phyloP scores from a whole-genome alignment of 164 flowering plant species.

The Vitis riparia region DNA sequence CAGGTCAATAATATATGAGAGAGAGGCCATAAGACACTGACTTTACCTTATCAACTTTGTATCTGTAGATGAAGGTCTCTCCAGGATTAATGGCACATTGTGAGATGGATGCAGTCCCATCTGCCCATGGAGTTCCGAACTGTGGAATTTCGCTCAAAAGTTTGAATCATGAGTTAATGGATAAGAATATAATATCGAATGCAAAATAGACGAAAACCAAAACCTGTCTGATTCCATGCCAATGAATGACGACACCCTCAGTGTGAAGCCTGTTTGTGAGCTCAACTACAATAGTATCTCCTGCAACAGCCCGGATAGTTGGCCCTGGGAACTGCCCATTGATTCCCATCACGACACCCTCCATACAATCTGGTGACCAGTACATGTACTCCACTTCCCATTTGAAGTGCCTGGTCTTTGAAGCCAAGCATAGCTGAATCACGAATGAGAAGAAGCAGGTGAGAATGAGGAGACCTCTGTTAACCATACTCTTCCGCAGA shows the following conservation, averaged over 20 bases:
- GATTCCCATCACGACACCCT: slow-evolving; percentile 65
- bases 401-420: slow-evolving; percentile 48
- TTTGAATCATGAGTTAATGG: not conserved
- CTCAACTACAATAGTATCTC: slow-evolving; percentile 71
- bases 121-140: slow-evolving; percentile 93
- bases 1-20: not conserved
- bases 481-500: no score
- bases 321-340: slow-evolving; percentile 96
- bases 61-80: slow-evolving; percentile 72
- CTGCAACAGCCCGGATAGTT: slow-evolving; percentile 65
- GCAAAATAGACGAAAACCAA: not conserved
- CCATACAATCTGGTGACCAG: slow-evolving; percentile 77
- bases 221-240: slow-evolving; percentile 96
- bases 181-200: no score
- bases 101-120: slow-evolving; percentile 85
- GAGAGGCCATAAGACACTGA: no score
- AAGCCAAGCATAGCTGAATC: slow-evolving; percentile 7
- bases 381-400: slow-evolving; percentile 73
- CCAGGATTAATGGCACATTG: slow-evolving; percentile 88
- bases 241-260: slow-evolving; percentile 87
- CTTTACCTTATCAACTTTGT: slow-evolving; percentile 73
- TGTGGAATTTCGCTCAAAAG: slow-evolving; percentile 17
- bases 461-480: no score
- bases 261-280: slow-evolving; percentile 76
- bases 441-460: not conserved